Conservation (phyloP, 2,329 filamentous ascomycete genomes). For the Acarospora socialis region DNA sequence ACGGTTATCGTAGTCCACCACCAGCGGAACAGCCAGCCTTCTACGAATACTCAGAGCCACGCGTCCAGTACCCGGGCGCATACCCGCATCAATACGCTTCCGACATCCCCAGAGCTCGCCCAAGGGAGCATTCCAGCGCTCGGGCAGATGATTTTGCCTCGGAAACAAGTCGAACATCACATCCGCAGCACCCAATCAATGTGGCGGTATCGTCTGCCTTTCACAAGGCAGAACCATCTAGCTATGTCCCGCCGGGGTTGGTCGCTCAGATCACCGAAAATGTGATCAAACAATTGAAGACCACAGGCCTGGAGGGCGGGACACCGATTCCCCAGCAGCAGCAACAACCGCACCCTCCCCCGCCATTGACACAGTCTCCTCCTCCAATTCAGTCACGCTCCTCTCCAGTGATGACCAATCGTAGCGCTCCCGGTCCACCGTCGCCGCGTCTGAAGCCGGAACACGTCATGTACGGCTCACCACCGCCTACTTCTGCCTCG, state of each 20-base stretch:
- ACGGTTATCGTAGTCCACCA: too few relatives aligned
- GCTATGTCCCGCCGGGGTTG: slow-evolving; percentile 43
- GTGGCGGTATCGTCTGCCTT: slow-evolving; percentile 45
- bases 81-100: slow-evolving; percentile 3
- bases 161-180: too few relatives aligned
- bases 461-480: slow-evolving; percentile 14
- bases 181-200: slow-evolving; percentile 33
- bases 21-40: slow-evolving; percentile 4
- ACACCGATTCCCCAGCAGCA: slow-evolving; percentile 23
- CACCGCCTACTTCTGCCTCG: too few relatives aligned
- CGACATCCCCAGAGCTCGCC: slow-evolving; percentile 4
- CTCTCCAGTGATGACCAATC: slow-evolving; percentile 27
- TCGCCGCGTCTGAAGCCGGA: slow-evolving; percentile 29
- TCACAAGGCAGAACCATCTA: slow-evolving; percentile 34
- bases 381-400: slow-evolving; percentile 32
- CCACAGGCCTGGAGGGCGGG: slow-evolving; percentile 23
- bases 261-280: slow-evolving; percentile 43
- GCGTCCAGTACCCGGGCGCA: slow-evolving; percentile 3
- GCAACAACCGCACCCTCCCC: slow-evolving; percentile 17
- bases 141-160: too few relatives aligned
- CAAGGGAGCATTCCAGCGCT: slow-evolving; percentile 5
- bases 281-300: slow-evolving; percentile 44
- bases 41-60: slow-evolving; percentile 7
- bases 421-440: slow-evolving; percentile 40
- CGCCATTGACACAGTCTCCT: slow-evolving; percentile 23